Evolutionary conservation across 805 yeast species (phyloP).

Genomic region (Yarrowia hollandica): DNA sequence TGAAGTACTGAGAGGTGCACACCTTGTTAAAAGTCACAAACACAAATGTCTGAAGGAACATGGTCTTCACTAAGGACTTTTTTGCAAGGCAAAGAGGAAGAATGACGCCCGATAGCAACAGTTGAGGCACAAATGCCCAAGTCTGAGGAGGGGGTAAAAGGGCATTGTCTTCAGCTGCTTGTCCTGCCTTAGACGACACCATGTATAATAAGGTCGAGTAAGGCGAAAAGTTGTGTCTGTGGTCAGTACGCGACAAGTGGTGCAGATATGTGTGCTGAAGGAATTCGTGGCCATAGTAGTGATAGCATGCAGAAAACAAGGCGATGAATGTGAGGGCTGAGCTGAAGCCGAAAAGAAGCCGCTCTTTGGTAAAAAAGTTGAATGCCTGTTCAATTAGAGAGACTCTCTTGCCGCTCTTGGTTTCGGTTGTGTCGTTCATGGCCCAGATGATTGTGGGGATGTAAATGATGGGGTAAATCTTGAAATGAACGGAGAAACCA

Average conservation of each 20-base stretch:
- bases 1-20: conserved; percentile 91
- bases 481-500: conserved; percentile 86
- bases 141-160: conserved; percentile 38
- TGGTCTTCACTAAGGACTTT: conserved; percentile 49
- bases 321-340: conserved; percentile 48
- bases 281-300: conserved; percentile 70
- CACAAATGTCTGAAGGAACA: conserved; percentile 76
- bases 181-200: conserved; percentile 44
- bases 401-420: conserved; percentile 32
- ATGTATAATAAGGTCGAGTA: conserved; percentile 68
- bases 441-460: conserved; percentile 65
- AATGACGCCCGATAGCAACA: conserved; percentile 56
- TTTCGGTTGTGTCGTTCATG: conserved; percentile 37
- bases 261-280: conserved; percentile 76
- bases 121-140: conserved; percentile 83
- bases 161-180: conserved; percentile 3
- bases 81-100: conserved; percentile 56
- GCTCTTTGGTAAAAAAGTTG: conserved; percentile 44
- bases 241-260: conserved; percentile 82
- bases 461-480: conserved; percentile 88
- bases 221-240: conserved; percentile 90
- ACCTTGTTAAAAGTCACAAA: conserved; percentile 79
- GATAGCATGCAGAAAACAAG: conserved; percentile 62
- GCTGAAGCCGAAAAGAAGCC: conserved; percentile 48
- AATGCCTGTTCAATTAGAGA: conserved; percentile 38